Conservation (phyloP, 2,329 filamentous ascomycete genomes). For the Microsporum canis region DNA sequence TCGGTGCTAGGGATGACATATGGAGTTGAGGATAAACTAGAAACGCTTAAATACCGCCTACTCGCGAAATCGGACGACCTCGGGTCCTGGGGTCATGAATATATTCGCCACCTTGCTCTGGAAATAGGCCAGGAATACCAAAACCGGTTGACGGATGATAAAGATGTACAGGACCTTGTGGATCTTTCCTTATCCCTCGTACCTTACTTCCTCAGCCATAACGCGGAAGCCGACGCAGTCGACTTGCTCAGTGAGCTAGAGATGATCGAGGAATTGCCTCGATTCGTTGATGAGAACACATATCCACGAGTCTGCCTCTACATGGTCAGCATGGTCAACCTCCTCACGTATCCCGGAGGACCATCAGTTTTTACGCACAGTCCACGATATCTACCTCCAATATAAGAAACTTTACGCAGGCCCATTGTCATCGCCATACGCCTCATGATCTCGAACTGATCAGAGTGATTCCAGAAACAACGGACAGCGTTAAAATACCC, state of each 20-base stretch:
- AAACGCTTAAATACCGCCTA: conserved; percentile 91
- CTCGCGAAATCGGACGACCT: conserved; percentile 85
- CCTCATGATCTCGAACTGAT: conserved; percentile 75
- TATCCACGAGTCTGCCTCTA: conserved; percentile 90
- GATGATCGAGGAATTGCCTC: conserved; percentile 83
- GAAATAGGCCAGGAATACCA: conserved; percentile 93
- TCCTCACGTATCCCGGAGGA: conserved; percentile 97
- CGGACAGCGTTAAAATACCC: conserved; percentile 83
- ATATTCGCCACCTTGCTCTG: conserved; percentile 85
- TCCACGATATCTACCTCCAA: conserved; percentile 84
- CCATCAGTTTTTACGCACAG: conserved; percentile 83
- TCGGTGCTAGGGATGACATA: conserved; percentile 99
- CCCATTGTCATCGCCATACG: conserved; percentile 91
- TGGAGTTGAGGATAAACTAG: conserved; percentile 88
- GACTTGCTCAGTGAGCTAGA: conserved; percentile 95
- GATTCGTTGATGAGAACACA: conserved; percentile 87
- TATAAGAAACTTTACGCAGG: conserved; percentile 91
- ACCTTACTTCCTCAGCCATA: conserved; percentile 91
- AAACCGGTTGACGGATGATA: conserved; percentile 74
- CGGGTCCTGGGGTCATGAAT: conserved; percentile 96
- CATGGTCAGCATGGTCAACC: conserved; percentile 97
- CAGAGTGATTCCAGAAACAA: conserved; percentile 65
- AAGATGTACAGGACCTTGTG: conserved; percentile 70
- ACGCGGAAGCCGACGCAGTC: conserved; percentile 94
- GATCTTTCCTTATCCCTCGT: conserved; percentile 76